Evolutionary conservation across 1,284 basidiomycete species (phyloP).

Genomic region (Ceratobasidium sp.): DNA sequence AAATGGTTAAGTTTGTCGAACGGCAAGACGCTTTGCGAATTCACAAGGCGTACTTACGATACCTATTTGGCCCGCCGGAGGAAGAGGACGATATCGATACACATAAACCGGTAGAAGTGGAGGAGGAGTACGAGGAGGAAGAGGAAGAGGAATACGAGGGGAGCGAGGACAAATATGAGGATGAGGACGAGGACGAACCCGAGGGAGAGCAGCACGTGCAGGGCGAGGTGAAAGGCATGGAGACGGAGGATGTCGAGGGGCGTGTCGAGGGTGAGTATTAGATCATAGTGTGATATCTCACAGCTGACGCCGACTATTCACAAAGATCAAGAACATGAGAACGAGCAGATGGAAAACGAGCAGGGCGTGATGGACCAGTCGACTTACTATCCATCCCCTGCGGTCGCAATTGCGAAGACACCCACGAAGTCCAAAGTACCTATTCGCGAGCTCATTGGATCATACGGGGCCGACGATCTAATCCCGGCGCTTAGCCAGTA

Average conservation of each 20-base stretch:
- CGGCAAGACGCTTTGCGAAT: too few species aligned
- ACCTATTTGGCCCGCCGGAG: not conserved
- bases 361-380: not conserved
- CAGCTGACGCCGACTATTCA: too few species aligned
- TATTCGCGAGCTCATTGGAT: not conserved
- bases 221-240: not conserved
- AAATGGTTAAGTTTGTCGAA: conserved; percentile 21
- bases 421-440: not conserved
- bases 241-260: too few species aligned
- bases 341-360: not conserved
- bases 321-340: too few species aligned
- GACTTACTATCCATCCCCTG: not conserved
- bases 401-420: not conserved
- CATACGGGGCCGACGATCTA: not conserved
- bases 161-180: too few species aligned
- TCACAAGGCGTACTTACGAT: too few species aligned
- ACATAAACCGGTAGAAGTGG: too few species aligned
- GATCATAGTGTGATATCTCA: too few species aligned
- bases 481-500: not conserved
- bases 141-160: too few species aligned
- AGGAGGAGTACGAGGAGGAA: not conserved
- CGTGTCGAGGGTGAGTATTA: not conserved
- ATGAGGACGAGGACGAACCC: not conserved
- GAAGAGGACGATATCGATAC: not conserved
- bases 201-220: too few species aligned